Evolutionary conservation across 345 rosid species (phyloP).

Genomic region (Camelina neglecta): DNA sequence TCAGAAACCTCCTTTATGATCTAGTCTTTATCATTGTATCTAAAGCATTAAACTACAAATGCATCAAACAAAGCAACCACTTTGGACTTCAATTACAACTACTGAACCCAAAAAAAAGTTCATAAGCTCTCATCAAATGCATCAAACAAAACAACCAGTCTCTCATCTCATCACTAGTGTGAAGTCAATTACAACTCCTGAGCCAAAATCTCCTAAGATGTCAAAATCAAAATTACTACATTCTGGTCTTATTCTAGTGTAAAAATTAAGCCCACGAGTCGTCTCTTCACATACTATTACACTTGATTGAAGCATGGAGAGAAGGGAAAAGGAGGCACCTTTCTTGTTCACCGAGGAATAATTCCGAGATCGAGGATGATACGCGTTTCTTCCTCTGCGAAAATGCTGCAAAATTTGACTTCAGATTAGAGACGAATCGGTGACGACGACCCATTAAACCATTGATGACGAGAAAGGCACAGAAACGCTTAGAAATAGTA

Average conservation of each 20-base stretch:
- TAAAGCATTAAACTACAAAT: too few relatives aligned
- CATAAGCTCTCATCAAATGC: too few relatives aligned
- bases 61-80: too few relatives aligned
- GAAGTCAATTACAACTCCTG: constrained; percentile 10
- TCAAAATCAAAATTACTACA: not conserved
- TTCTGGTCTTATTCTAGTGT: not conserved
- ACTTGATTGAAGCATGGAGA: not conserved
- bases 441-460: constrained; percentile 6
- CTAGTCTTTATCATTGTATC: too few relatives aligned
- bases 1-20: too few relatives aligned
- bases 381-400: constrained; percentile 40
- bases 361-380: constrained; percentile 47
- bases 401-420: constrained; percentile 44
- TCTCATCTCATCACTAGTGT: too few relatives aligned
- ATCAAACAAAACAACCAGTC: too few relatives aligned
- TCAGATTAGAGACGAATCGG: constrained; percentile 11
- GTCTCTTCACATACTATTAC: constrained; percentile 2
- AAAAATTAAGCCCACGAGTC: not conserved
- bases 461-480: constrained; percentile 4
- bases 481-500: not conserved
- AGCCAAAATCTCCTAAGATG: constrained; percentile 11
- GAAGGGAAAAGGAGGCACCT: constrained; percentile 42
- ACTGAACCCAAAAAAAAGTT: too few relatives aligned
- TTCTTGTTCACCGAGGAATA: constrained; percentile 45
- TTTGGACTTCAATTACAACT: too few relatives aligned